Conservation (phyloP, 2,329 filamentous ascomycete species). For the Epichloe elymi region DNA sequence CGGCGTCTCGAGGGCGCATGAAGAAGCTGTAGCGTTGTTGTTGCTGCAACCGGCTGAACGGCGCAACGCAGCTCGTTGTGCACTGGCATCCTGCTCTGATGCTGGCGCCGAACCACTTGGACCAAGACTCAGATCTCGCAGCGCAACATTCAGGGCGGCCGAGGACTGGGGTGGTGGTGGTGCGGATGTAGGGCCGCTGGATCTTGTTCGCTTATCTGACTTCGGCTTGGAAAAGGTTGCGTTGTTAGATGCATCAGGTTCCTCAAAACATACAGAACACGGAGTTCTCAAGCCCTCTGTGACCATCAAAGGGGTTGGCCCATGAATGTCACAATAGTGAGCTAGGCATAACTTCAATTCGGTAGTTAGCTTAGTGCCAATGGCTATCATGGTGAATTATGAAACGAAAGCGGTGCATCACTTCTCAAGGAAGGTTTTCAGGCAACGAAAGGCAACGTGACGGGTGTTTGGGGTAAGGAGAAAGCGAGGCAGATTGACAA, state of each 20-base stretch:
- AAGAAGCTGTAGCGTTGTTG: conserved; percentile 16
- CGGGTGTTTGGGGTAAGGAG: background rate
- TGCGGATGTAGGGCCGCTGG: conserved; percentile 24
- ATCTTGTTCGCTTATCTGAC: conserved; percentile 24
- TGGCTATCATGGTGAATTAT: conserved; percentile 13
- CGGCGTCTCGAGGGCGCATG: conserved; percentile 40
- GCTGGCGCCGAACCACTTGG: conserved; percentile 30
- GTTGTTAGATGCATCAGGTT: conserved; percentile 7
- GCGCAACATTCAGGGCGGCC: conserved; percentile 30
- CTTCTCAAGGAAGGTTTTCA: background rate
- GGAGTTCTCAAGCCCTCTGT: conserved; percentile 51
- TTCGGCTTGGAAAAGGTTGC: conserved; percentile 8
- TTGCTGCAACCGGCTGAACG: conserved; percentile 19
- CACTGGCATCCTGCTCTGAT: conserved; percentile 31
- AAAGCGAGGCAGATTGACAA: background rate
- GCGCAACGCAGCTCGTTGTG: conserved; percentile 28
- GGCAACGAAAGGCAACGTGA: background rate
- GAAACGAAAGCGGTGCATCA: background rate
- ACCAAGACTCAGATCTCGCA: conserved; percentile 34
- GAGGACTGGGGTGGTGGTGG: conserved; percentile 21
- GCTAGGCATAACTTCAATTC: conserved; percentile 50
- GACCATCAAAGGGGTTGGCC: conserved; percentile 56
- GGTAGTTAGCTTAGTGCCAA: conserved; percentile 19
- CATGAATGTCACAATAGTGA: conserved; percentile 59
- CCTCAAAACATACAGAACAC: conserved; percentile 46